A percentile compares a stretch with the other conserved stretches of the same genome.
These are phyloP conservation scores for Clavispora santaluciae DNA, from an alignment of 805 yeast species.

Conservation along the genomic window DNA sequence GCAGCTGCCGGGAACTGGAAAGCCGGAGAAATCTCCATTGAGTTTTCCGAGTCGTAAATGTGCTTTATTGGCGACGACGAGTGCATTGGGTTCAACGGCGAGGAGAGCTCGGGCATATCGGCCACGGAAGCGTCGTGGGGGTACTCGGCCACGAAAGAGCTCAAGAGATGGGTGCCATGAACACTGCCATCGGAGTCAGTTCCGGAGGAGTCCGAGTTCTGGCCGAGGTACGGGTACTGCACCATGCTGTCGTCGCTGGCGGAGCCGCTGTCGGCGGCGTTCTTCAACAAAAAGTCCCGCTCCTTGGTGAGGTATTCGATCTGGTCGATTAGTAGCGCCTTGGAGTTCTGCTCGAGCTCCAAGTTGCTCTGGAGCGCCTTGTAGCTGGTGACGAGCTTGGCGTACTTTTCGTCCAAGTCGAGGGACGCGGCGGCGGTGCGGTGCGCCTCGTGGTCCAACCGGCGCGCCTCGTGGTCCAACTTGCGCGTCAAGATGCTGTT, in stretches of 20 bases:
- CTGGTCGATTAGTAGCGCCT: slow-evolving; percentile 49
- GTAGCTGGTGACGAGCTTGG: slow-evolving; percentile 29
- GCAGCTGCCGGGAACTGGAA: slow-evolving; percentile 24
- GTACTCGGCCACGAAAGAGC: slow-evolving; percentile 20
- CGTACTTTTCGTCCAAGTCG: slow-evolving; percentile 20
- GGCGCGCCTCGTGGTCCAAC: slow-evolving; percentile 17
- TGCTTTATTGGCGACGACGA: background rate
- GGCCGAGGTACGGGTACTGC: background rate
- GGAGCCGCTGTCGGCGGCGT: slow-evolving; percentile 2
- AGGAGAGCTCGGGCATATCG: slow-evolving; percentile 16
- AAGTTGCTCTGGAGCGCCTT: slow-evolving; percentile 44
- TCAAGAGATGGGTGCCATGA: slow-evolving; percentile 18
- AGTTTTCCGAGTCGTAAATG: slow-evolving; percentile 10
- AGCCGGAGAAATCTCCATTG: slow-evolving; percentile 17
- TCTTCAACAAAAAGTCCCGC: slow-evolving; percentile 12
- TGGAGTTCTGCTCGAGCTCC: slow-evolving; percentile 50
- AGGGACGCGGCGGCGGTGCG: slow-evolving; percentile 3
- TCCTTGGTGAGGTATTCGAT: slow-evolving; percentile 45
- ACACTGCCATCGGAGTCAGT: slow-evolving; percentile 17
- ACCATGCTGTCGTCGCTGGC: slow-evolving; percentile 3
- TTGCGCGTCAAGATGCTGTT: slow-evolving; percentile 15
- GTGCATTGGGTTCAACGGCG: slow-evolving; percentile 19
- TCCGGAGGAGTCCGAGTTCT: slow-evolving; percentile 9
- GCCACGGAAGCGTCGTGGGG: slow-evolving; percentile 3
- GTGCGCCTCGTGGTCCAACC: slow-evolving; percentile 11